A percentile compares a stretch with the other conserved stretches of the same genome.
Evolutionary conservation across 306 rosid genomes (phyloP).

Genomic region (Cicer chorassanicum): DNA sequence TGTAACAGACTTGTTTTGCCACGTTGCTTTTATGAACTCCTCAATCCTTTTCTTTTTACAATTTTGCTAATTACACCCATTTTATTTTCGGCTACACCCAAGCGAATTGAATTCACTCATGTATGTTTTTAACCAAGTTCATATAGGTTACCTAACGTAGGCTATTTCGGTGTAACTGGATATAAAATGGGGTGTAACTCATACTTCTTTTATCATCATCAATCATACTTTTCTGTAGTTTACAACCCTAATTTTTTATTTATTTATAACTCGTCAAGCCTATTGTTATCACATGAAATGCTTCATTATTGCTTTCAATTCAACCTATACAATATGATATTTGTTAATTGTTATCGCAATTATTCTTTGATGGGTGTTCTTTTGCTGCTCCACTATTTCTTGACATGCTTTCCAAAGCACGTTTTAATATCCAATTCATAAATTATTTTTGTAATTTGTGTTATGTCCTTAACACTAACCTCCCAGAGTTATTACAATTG

Average conservation of each 20-base stretch:
- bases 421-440: not conserved
- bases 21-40: conserved; percentile 9
- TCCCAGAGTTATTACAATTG: not conserved
- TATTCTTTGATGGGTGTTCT: conserved; percentile 19
- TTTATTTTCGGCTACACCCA: too few relatives aligned
- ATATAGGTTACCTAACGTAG: too few relatives aligned
- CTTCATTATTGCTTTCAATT: conserved; percentile 36
- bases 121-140: too few relatives aligned
- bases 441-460: not conserved
- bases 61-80: too few relatives aligned
- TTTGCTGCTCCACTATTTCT: not conserved
- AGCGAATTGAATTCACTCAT: too few relatives aligned
- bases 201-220: not conserved
- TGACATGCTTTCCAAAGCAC: not conserved
- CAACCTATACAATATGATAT: conserved; percentile 19
- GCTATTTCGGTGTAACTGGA: too few relatives aligned
- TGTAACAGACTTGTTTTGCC: conserved; percentile 29
- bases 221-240: conserved; percentile 8
- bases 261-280: not conserved
- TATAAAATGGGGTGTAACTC: too few relatives aligned
- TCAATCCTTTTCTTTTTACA: not conserved
- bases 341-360: conserved; percentile 12
- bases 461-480: not conserved
- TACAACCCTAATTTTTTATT: not conserved
- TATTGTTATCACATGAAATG: conserved; percentile 12